Conservation (phyloP, 108 stramenopile genomes). For the Schizochytrium sp. region DNA sequence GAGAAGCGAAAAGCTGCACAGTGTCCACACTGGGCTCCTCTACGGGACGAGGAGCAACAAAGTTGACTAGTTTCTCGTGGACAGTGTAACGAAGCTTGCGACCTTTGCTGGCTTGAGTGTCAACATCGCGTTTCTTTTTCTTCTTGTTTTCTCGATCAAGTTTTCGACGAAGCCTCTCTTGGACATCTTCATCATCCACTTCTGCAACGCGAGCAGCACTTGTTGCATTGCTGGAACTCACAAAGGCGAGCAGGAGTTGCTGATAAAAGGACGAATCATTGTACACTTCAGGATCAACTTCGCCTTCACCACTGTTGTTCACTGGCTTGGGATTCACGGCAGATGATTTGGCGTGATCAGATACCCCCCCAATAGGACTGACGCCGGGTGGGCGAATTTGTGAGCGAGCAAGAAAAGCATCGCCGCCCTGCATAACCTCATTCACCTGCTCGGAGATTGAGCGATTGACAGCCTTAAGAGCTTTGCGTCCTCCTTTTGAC, state of each 20-base stretch:
- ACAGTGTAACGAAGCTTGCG: conserved; percentile 41
- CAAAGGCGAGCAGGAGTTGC: conserved; percentile 56
- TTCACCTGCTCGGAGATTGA: conserved; percentile 42
- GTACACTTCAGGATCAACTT: neutral
- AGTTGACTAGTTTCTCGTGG: conserved; percentile 60
- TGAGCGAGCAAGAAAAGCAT: neutral
- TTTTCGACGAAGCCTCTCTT: neutral
- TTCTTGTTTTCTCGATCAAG: conserved; percentile 6
- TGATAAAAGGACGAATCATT: conserved; percentile 54
- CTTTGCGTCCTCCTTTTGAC: neutral
- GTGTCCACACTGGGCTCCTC: conserved; percentile 34
- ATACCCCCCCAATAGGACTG: neutral
- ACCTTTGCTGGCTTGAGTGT: conserved; percentile 54
- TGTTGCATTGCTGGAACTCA: conserved; percentile 40
- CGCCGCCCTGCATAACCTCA: conserved; percentile 9
- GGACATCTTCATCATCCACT: conserved; percentile 32
- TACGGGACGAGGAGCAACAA: conserved; percentile 21
- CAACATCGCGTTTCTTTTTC: conserved; percentile 28
- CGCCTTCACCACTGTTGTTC: neutral
- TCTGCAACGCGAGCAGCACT: neutral
- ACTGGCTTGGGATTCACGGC: neutral
- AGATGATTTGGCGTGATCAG: neutral
- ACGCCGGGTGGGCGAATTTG: neutral
- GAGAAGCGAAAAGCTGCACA: conserved; percentile 46
- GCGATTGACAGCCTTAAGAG: conserved; percentile 29